These are phyloP conservation scores for Cicer yamashitae DNA, from an alignment of 306 rosid genomes.

Conservation along the genomic window DNA sequence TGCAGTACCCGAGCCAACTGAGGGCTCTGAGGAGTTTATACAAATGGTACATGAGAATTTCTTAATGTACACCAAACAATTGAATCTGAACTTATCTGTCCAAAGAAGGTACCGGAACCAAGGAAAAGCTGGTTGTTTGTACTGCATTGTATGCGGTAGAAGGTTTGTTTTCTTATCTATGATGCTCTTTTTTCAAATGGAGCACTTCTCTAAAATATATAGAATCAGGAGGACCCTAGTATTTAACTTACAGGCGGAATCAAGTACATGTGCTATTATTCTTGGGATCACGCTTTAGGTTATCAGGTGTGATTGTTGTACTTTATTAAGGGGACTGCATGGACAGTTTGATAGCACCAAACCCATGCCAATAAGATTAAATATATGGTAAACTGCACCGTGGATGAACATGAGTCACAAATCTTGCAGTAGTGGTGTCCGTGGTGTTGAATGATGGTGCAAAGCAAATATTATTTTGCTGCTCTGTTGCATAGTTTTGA, in stretches of 20 bases:
- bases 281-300: constrained; percentile 43
- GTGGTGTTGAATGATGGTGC: constrained; percentile 40
- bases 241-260: constrained; percentile 50
- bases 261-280: constrained; percentile 48
- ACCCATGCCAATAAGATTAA: constrained; percentile 45
- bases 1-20: constrained; percentile 63
- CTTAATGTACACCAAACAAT: constrained; percentile 69
- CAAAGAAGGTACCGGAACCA: constrained; percentile 81
- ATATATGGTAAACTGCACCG: constrained; percentile 42
- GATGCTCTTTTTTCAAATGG: constrained; percentile 55
- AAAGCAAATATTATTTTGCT: constrained; percentile 31
- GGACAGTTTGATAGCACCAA: constrained; percentile 34
- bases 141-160: constrained; percentile 91
- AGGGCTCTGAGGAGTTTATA: constrained; percentile 81
- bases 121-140: constrained; percentile 91
- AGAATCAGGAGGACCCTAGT: constrained; percentile 53
- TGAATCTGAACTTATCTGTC: constrained; percentile 66
- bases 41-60: constrained; percentile 80
- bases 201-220: constrained; percentile 53
- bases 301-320: constrained; percentile 31
- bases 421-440: constrained; percentile 41
- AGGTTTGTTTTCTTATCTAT: constrained; percentile 83
- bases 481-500: constrained; percentile 24
- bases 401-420: constrained; percentile 43
- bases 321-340: constrained; percentile 36